phyloP scores from a whole-genome alignment of 2,329 filamentous ascomycete genomes.

The Aspergillus sp. region DNA sequence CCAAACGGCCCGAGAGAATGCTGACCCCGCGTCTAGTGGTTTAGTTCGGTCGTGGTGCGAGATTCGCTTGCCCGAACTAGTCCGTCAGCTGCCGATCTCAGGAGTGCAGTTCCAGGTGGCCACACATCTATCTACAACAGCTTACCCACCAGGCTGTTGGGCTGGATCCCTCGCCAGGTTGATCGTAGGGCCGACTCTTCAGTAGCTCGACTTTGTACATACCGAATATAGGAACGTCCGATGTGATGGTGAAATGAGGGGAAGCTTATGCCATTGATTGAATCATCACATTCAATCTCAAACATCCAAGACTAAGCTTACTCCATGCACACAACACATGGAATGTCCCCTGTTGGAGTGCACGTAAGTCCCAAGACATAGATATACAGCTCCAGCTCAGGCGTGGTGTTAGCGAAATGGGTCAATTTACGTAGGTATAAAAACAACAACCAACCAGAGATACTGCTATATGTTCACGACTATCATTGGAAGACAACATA shows the following conservation, averaged over 20 bases:
- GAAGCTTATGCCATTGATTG: too few species aligned
- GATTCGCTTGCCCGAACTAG: not conserved
- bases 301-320: too few species aligned
- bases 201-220: not conserved
- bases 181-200: not conserved
- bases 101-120: not conserved
- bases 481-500: not conserved
- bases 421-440: not conserved
- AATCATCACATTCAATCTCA: too few species aligned
- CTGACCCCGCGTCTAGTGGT: conserved; percentile 4
- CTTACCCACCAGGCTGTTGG: not conserved
- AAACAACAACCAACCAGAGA: not conserved
- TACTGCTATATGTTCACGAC: not conserved
- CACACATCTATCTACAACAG: not conserved
- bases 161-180: not conserved
- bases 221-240: too few species aligned
- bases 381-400: too few species aligned
- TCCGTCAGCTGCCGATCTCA: not conserved
- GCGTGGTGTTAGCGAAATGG: not conserved
- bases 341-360: too few species aligned
- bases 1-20: conserved; percentile 8
- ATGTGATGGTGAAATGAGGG: too few species aligned
- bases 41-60: conserved; percentile 1
- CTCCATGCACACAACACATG: too few species aligned
- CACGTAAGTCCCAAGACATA: too few species aligned